Evolutionary conservation across 257 asterid genomes (phyloP), one percentile per base, ranked within the genome.

Genomic region (Verbena officinalis): DNA sequence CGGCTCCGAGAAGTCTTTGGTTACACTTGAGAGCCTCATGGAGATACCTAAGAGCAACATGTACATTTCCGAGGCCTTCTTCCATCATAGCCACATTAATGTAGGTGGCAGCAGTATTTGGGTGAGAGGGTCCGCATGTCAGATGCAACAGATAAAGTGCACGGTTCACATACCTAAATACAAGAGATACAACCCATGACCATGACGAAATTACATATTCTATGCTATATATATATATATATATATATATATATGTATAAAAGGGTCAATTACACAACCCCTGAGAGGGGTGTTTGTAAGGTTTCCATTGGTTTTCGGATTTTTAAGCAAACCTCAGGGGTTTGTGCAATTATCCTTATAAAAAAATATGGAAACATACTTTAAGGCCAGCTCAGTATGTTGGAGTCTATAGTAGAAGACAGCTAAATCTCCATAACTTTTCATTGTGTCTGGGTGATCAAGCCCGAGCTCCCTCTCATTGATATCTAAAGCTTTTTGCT

Each of bases 381-480:
- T 73, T 20, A 67, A 55, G 60, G 94, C 95, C 64, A 87, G 81
- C 75, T 87, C 95, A 6, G 90, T 87, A 22, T 87, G 90, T 70
- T 87, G 95, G 22, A 87, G 92, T 68, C 95, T 80, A 31, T 87
- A 87, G 82, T 87, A 87, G 81, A 87, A 87, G 62, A 87, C 95
- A 38, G 92, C 91, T 42, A 87, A 77, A 77, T 87, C 95, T 70
- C 95, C 95, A 43, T 87, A 87, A 72, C 95, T 87, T 85, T 83
- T 87, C 95, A 87, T 87, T 68, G 95, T 87, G 78, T 87, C 92
- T n/a, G 95, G 92, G 64, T 87, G 95, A 72, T 87, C 95, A 64
- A 87, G 90, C 33, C 95, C 95, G 10, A 87, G 86, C 74, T 87
- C 95, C 65, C 95, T 82, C 79, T 87, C 95, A 72, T 87, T 87